Evolutionary conservation across 1,139 yeast species (phyloP), one percentile per base, ranked within the genome.

Genomic region (Suhomyces taliae): DNA sequence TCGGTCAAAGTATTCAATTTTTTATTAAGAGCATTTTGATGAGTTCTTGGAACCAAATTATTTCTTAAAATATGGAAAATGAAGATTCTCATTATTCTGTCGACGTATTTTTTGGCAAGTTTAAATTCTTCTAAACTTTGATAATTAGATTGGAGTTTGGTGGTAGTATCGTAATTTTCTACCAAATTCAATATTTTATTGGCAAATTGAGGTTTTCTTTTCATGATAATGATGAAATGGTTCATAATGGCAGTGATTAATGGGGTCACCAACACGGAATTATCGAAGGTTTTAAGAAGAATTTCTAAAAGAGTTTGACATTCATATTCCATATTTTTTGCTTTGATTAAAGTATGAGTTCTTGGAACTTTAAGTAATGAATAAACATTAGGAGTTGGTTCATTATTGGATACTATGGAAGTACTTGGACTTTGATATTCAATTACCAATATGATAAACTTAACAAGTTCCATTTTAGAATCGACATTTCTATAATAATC

Each of bases 361-460:
- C 81, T 72, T 26, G 81, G 80, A 1, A 90, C 83, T 46, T 79
- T 69, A 4, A 82, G 66, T 41, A 88, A 69, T 19, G 88, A 85
- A 40, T 84, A 79, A 34, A 78, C 14, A 62, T 56, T 35, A 19
- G 24, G 24, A 19, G 24, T 19, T 19, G 24, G 24, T 19, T 19
- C 24, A 19, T 19, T 19, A 19, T 19, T 19, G 24, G 24, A 19
- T 19, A 55, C 46, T 53, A 64, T 55, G 15, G 58, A 71, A 54
- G 53, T 76, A 54, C 81, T 72, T 34, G 81, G 77, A 26, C 87
- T 76, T 57, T 91, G 97, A 29, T 82, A 81, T 47, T 82, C 82
- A 36, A 91, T 81, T 2, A 90, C 80, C 43, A 82, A 79, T 46
- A 87, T 82, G 8, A 90, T 79, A 53, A 91, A 84, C 64, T 87